A percentile compares a stretch with the other conserved stretches of the same genome.
Evolutionary conservation across 805 yeast species (phyloP).

Genomic region (Myxozyma kluyveri): DNA sequence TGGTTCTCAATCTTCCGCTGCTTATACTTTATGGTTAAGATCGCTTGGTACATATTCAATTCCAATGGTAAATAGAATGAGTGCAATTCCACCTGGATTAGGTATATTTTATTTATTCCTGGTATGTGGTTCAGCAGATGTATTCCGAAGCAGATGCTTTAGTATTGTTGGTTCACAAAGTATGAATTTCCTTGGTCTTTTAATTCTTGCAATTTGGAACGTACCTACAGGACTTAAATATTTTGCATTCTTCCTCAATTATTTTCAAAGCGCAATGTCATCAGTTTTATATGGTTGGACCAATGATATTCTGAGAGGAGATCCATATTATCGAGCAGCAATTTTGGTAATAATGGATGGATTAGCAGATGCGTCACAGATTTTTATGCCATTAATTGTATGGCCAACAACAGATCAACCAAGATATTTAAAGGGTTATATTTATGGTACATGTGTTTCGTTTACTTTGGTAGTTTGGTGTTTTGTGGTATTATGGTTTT

Average conservation of each 20-base stretch:
- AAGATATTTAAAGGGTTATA: conserved; percentile 33
- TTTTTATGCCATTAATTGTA: conserved; percentile 52
- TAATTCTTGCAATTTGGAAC: conserved; percentile 55
- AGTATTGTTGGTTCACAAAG: conserved; percentile 54
- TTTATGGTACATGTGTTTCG: conserved; percentile 31
- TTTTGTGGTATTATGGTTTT: conserved; percentile 47
- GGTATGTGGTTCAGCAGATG: conserved; percentile 44
- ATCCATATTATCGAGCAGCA: conserved; percentile 53
- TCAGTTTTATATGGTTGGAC: conserved; percentile 59
- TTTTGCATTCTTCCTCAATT: conserved; percentile 59
- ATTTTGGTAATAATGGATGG: conserved; percentile 52
- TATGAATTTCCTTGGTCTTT: conserved; percentile 52
- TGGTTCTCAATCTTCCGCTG: conserved; percentile 37
- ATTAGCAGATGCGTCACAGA: conserved; percentile 53
- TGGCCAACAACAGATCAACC: conserved; percentile 41
- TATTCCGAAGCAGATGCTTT: conserved; percentile 52
- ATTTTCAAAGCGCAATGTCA: conserved; percentile 61
- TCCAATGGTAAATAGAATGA: conserved; percentile 48
- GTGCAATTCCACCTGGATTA: conserved; percentile 57
- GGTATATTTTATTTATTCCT: conserved; percentile 47
- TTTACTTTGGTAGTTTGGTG: conserved; percentile 29
- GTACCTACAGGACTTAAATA: conserved; percentile 55
- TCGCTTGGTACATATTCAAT: conserved; percentile 44
- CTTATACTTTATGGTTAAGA: conserved; percentile 64
- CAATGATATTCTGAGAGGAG: conserved; percentile 55